These are phyloP conservation scores for Malbranchea cinnamomea DNA, from an alignment of 2,329 filamentous ascomycete genomes.

Conservation along the genomic window DNA sequence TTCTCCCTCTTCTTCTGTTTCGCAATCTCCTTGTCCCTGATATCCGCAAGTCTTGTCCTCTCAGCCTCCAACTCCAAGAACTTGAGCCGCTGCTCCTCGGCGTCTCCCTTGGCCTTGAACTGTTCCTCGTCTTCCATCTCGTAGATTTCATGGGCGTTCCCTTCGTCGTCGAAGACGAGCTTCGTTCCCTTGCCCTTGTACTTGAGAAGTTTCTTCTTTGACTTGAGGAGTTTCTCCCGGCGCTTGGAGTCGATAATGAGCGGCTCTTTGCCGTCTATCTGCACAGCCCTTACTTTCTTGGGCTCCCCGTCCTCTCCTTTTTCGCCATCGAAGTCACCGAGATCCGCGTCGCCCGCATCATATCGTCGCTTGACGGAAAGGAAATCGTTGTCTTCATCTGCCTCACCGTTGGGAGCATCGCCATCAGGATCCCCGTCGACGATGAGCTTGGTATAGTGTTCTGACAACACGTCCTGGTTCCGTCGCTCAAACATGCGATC, in stretches of 20 bases:
- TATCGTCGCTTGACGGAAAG: slow-evolving; percentile 80
- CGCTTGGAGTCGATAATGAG: slow-evolving; percentile 87
- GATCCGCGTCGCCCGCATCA: slow-evolving; percentile 48
- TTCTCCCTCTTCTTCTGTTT: slow-evolving; percentile 52
- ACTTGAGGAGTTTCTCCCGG: slow-evolving; percentile 84
- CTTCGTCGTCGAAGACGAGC: slow-evolving; percentile 84
- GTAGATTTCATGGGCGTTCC: slow-evolving; percentile 70
- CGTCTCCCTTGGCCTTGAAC: slow-evolving; percentile 60
- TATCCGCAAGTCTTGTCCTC: slow-evolving; percentile 59
- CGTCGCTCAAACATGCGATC: slow-evolving; percentile 95
- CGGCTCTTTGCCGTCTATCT: slow-evolving; percentile 49
- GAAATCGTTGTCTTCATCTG: slow-evolving; percentile 65
- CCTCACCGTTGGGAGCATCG: slow-evolving; percentile 29
- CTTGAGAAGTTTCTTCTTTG: slow-evolving; percentile 86
- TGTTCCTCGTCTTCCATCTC: slow-evolving; percentile 73
- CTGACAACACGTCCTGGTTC: slow-evolving; percentile 90
- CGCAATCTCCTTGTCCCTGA: slow-evolving; percentile 65
- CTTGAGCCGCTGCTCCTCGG: slow-evolving; percentile 57
- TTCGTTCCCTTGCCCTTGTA: slow-evolving; percentile 77
- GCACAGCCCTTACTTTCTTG: slow-evolving; percentile 23
- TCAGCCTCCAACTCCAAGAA: slow-evolving; percentile 66
- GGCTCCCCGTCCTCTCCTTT: slow-evolving; percentile 26
- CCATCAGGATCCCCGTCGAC: slow-evolving; percentile 38
- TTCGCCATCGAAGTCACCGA: slow-evolving; percentile 25
- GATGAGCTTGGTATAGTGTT: slow-evolving; percentile 82